phyloP scores from a whole-genome alignment of 768 basidiomycete species.

The Lactarius hatsudake region DNA sequence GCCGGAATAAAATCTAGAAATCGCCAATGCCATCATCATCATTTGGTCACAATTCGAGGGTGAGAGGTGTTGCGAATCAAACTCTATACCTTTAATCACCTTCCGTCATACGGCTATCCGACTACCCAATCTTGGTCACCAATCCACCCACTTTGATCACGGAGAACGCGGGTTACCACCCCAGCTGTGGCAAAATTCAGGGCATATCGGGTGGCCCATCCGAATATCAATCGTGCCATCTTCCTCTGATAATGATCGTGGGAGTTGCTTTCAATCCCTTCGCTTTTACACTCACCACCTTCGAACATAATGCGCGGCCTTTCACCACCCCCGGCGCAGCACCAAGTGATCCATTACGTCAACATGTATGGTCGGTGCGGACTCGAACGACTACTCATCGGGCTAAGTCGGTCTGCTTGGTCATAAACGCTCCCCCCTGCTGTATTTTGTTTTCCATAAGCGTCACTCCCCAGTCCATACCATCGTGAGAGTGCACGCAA shows the following conservation, averaged over 20 bases:
- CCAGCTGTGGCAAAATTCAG: conserved; percentile 13
- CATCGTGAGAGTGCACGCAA: background rate
- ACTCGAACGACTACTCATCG: background rate
- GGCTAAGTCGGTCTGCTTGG: background rate
- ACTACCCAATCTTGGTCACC: conserved; percentile 18
- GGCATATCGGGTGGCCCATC: conserved; percentile 1
- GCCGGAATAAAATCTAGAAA: conserved; percentile 18
- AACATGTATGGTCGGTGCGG: conserved; percentile 6
- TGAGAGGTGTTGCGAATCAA: conserved; percentile 24
- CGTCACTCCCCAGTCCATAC: background rate
- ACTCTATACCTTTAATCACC: conserved; percentile 31
- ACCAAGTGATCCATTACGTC: conserved; percentile 19
- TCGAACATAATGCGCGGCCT: conserved; percentile 17
- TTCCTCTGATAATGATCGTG: background rate
- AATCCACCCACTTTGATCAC: conserved; percentile 7
- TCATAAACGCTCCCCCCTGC: background rate
- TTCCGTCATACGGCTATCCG: conserved; percentile 22
- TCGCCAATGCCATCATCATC: background rate
- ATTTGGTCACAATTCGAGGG: conserved; percentile 15
- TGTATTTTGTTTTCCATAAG: background rate
- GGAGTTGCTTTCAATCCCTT: background rate
- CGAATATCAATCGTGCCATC: conserved; percentile 8
- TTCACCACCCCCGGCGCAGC: background rate
- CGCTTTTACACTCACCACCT: conserved; percentile 1
- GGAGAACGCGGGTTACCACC: conserved; percentile 15